phyloP scores from a whole-genome alignment of 306 rosid species.

The Crataegus laevigata region DNA sequence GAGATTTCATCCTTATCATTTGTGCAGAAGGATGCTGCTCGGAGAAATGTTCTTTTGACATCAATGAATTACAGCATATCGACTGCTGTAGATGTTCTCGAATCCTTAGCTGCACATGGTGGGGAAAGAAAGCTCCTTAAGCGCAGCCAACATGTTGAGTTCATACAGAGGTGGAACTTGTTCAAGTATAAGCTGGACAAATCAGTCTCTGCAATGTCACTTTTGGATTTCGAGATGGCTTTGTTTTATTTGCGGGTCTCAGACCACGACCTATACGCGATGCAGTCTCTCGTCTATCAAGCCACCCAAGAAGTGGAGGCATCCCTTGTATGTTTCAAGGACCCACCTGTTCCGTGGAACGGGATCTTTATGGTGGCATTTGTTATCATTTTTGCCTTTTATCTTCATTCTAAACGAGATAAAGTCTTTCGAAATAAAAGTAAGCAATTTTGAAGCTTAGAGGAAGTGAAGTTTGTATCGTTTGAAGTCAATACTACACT shows the following conservation, averaged over 20 bases:
- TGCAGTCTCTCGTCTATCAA: constrained; percentile 71
- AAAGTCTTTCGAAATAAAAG: constrained; percentile 76
- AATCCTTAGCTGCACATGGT: constrained; percentile 67
- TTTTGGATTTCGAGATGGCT: constrained; percentile 80
- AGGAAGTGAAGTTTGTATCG: constrained; percentile 39
- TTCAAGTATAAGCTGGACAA: constrained; percentile 85
- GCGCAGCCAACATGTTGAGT: constrained; percentile 57
- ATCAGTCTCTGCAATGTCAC: constrained; percentile 77
- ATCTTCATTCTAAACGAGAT: constrained; percentile 47
- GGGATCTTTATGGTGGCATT: constrained; percentile 36
- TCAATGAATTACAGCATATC: constrained; percentile 56
- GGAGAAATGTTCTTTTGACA: constrained; percentile 76
- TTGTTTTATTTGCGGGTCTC: constrained; percentile 69
- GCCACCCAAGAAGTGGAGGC: constrained; percentile 86
- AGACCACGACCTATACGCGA: constrained; percentile 82
- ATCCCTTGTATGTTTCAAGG: constrained; percentile 80
- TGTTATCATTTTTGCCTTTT: constrained; percentile 50
- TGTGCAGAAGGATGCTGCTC: constrained; percentile 91
- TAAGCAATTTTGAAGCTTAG: constrained; percentile 76
- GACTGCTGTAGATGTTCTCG: constrained; percentile 63
- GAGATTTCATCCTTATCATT: constrained; percentile 62
- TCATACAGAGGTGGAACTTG: constrained; percentile 81
- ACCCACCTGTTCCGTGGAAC: constrained; percentile 86
- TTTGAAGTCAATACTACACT: constrained; percentile 39
- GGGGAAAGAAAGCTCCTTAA: constrained; percentile 76